Evolutionary conservation across 495 filamentous ascomycete species (phyloP).

Genomic region (Neurospora terricola): DNA sequence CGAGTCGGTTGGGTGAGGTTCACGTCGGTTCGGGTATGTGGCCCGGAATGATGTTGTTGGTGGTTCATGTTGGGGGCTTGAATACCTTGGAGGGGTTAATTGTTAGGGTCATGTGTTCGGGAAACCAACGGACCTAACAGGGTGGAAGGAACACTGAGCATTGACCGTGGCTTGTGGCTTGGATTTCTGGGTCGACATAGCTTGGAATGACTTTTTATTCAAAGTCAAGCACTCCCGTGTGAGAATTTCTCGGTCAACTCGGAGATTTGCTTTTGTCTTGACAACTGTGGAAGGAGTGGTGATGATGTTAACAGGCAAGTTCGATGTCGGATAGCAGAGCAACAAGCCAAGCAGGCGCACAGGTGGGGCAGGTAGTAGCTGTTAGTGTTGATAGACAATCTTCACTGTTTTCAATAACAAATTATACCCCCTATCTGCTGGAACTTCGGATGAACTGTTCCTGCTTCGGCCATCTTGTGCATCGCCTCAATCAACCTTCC

Average conservation of each 20-base stretch:
- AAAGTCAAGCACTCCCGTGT: background rate
- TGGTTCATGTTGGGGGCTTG: background rate
- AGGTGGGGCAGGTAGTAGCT: background rate
- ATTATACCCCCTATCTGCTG: background rate
- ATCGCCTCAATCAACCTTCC: background rate
- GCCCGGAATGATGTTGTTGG: background rate
- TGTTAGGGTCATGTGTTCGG: background rate
- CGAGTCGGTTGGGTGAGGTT: background rate
- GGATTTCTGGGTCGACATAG: background rate
- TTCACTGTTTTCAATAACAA: background rate
- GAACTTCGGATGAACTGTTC: background rate
- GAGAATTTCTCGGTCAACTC: background rate
- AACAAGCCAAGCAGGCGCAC: background rate
- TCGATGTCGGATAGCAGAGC: background rate
- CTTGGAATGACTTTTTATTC: background rate
- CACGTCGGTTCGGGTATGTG: background rate
- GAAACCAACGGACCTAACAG: background rate
- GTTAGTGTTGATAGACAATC: background rate
- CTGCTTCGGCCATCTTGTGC: background rate
- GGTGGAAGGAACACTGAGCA: background rate
- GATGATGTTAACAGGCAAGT: background rate
- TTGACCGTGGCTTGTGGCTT: background rate
- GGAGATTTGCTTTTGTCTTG: background rate
- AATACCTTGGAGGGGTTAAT: background rate
- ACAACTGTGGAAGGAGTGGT: background rate